Evolutionary conservation across 179 eudicot genomes (phyloP), one percentile per base, ranked within the genome.

Genomic region (Beta macrorhiza): DNA sequence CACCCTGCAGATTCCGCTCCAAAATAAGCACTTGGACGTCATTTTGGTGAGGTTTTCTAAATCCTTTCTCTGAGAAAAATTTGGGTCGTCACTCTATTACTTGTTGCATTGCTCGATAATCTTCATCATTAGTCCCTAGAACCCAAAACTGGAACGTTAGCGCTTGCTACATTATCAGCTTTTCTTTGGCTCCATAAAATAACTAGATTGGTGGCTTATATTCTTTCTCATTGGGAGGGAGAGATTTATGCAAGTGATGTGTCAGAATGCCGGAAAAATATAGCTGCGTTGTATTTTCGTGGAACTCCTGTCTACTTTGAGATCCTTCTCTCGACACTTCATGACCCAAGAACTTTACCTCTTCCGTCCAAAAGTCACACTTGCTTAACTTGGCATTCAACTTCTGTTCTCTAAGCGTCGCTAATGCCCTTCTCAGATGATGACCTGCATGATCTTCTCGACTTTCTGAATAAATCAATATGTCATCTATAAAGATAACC

Each of bases 1-100:
- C 85, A 83, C 79, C 82, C 81, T 64, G 78, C 82, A 75, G 84
- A 76, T 57, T 81, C 87, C 19, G 52, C 57, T 53, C 90, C 86
- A 52, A 86, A 88, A 79, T 87, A 83, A 89, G 76, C 72, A 15
- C 45, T 44, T 75, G 59, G 55, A 44, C 74, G 61, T 20, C 37
- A 51, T 55, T 71, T 37, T 55, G 74, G 78, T 79, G 63, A 75
- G 80, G n/a, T 17, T 6, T 57, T 47, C 19, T 29, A 7, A 72
- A 51, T 16, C 22, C 16, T 22, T 79, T 13, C 5, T 73, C 29
- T 53, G 37, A 51, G 29, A 3, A 63, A 73, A 72, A 69, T 56
- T 37, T 71, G 25, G 25, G 49, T 11, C 12, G 9, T 63, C 64
- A 1, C 16, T 44, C 16, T 44, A 56, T 22, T 62, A 12, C 71